phyloP scores from a whole-genome alignment of 306 rosid genomes.

The Coriaria nepalensis region DNA sequence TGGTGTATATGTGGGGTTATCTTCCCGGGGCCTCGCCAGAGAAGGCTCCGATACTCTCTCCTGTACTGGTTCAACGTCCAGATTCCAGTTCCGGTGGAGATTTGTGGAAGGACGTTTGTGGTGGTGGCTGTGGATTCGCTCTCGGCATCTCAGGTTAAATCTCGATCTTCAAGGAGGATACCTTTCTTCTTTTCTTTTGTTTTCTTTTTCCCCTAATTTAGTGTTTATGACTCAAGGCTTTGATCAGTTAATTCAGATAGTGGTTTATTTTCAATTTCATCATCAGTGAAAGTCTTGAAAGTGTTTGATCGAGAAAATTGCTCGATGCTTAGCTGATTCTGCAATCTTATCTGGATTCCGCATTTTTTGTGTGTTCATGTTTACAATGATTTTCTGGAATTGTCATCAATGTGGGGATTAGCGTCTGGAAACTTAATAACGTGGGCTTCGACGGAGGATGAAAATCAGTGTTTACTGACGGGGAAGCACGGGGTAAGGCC shows the following conservation, averaged over 20 bases:
- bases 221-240: not conserved
- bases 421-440: slow-evolving; percentile 68
- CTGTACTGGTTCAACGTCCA: slow-evolving; percentile 30
- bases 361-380: not conserved
- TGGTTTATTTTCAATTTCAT: not conserved
- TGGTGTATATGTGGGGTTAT: slow-evolving; percentile 79
- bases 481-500: slow-evolving; percentile 83
- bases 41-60: slow-evolving; percentile 46
- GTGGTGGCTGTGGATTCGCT: slow-evolving; percentile 96
- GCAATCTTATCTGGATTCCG: too few species aligned
- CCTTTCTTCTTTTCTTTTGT: not conserved
- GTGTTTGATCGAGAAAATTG: too few species aligned
- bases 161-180: slow-evolving; percentile 9
- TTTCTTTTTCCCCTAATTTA: slow-evolving; percentile 7
- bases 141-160: slow-evolving; percentile 68
- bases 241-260: not conserved
- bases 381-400: not conserved
- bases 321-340: too few species aligned
- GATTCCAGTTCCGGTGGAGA: slow-evolving; percentile 20
- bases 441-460: slow-evolving; percentile 82
- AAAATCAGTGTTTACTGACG: slow-evolving; percentile 46
- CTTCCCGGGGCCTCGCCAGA: slow-evolving; percentile 75
- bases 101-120: slow-evolving; percentile 64
- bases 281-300: too few species aligned
- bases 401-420: slow-evolving; percentile 13